Percentiles rank a stretch among this genome's conserved stretches.
phyloP scores from a whole-genome alignment of 2,329 filamentous ascomycete genomes.

The Chrysoporthe puriensis region DNA sequence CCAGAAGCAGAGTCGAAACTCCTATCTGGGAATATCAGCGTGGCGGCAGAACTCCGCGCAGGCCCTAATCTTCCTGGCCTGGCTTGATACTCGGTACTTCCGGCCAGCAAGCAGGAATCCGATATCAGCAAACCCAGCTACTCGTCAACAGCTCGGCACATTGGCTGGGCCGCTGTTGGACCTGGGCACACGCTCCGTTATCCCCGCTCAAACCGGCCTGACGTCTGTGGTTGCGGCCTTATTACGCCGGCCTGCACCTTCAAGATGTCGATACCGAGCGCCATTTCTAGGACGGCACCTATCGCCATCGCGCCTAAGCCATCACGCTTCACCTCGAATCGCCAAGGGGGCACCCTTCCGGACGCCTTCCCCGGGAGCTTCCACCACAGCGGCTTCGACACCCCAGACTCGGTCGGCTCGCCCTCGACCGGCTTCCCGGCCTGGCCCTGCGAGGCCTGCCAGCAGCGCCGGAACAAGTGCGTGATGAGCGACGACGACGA shows the following conservation, averaged over 20 bases:
- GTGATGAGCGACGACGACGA: constrained; percentile 73
- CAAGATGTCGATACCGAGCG: constrained; percentile 57
- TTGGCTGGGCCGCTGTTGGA: neutral
- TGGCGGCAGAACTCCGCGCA: constrained; percentile 8
- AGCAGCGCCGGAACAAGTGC: constrained; percentile 74
- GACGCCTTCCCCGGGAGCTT: constrained; percentile 55
- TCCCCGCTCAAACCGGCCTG: neutral
- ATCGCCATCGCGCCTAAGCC: constrained; percentile 69
- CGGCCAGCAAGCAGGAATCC: constrained; percentile 13
- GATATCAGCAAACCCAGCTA: neutral
- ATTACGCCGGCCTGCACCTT: constrained; percentile 20
- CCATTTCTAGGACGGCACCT: constrained; percentile 63
- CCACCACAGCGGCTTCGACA: constrained; percentile 50
- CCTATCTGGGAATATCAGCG: constrained; percentile 27
- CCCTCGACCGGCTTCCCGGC: constrained; percentile 45
- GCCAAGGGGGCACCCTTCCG: constrained; percentile 53
- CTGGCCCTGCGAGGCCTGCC: constrained; percentile 74
- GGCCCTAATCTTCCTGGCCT: neutral
- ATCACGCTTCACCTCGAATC: constrained; percentile 48
- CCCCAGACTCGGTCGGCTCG: constrained; percentile 50
- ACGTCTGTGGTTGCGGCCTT: constrained; percentile 7
- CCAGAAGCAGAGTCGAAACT: constrained; percentile 12
- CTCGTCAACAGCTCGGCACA: neutral
- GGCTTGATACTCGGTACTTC: constrained; percentile 16
- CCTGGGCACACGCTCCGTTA: neutral